Conservation (phyloP, 352 stramenopile genomes). For the Bremia lactucae region DNA sequence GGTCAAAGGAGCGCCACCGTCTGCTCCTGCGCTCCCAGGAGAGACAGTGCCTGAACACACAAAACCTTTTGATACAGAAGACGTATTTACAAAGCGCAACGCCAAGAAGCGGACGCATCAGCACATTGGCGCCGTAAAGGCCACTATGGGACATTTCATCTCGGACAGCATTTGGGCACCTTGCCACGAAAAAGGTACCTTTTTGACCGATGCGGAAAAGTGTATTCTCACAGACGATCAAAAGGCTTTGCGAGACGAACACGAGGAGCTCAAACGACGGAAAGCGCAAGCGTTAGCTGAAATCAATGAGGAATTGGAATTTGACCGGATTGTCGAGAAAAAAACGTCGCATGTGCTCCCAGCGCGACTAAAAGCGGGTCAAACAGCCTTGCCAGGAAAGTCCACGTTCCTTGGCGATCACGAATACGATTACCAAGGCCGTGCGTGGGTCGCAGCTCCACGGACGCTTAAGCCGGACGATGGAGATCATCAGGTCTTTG, state of each 20-base stretch:
- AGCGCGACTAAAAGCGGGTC: constrained; percentile 47
- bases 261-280: constrained; percentile 48
- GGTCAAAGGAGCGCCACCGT: constrained; percentile 18
- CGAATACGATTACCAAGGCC: constrained; percentile 94
- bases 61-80: constrained; percentile 10
- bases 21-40: constrained; percentile 14
- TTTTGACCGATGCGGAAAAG: constrained; percentile 37
- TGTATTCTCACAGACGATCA: constrained; percentile 47
- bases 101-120: constrained; percentile 35
- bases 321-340: constrained; percentile 82
- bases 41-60: constrained; percentile 17
- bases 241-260: constrained; percentile 32
- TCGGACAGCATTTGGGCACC: constrained; percentile 68
- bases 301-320: constrained; percentile 75
- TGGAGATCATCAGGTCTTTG: constrained; percentile 88
- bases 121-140: constrained; percentile 30
- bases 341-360: constrained; percentile 71
- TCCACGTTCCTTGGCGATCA: constrained; percentile 85
- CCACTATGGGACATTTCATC: too few relatives aligned
- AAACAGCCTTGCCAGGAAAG: constrained; percentile 47
- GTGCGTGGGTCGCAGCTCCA: constrained; percentile 90
- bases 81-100: constrained; percentile 32
- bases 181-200: constrained; percentile 33
- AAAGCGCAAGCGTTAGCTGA: constrained; percentile 45
- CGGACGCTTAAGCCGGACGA: constrained; percentile 64